Conservation (phyloP, 2,329 filamentous ascomycete species). For the Lasiodiplodia hormozganensis region DNA sequence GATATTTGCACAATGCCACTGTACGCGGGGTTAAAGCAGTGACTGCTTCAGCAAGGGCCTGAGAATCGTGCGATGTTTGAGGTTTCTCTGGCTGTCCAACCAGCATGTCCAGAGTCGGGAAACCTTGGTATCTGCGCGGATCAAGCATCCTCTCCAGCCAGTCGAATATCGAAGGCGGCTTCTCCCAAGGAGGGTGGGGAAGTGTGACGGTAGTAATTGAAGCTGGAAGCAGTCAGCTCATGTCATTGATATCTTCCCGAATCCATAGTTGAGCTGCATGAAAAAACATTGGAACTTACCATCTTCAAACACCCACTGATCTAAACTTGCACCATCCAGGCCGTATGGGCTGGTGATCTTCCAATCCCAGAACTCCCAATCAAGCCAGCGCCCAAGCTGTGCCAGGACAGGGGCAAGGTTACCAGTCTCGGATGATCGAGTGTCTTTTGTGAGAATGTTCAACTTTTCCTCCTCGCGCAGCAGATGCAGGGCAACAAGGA, state of each 20-base stretch:
- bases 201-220: conserved; percentile 30
- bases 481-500: conserved; percentile 79
- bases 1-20: conserved; percentile 73
- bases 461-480: conserved; percentile 91
- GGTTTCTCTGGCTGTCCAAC: conserved; percentile 26
- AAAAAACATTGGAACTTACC: conserved; percentile 40
- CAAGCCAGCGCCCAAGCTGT: conserved; percentile 83
- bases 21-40: conserved; percentile 58
- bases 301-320: conserved; percentile 64
- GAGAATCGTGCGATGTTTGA: neutral
- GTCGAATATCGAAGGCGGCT: conserved; percentile 65
- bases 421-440: conserved; percentile 52
- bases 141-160: conserved; percentile 51
- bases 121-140: conserved; percentile 40
- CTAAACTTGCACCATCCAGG: conserved; percentile 64
- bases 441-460: conserved; percentile 63
- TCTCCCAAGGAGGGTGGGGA: conserved; percentile 44
- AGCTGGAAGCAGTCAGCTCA: conserved; percentile 1
- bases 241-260: neutral
- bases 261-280: neutral
- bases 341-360: conserved; percentile 62
- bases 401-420: conserved; percentile 76
- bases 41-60: conserved; percentile 14
- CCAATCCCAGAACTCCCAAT: conserved; percentile 70
- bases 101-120: conserved; percentile 47